Conservation (phyloP, 2,329 filamentous ascomycete species). For the Aspergillus sclerotialis region DNA sequence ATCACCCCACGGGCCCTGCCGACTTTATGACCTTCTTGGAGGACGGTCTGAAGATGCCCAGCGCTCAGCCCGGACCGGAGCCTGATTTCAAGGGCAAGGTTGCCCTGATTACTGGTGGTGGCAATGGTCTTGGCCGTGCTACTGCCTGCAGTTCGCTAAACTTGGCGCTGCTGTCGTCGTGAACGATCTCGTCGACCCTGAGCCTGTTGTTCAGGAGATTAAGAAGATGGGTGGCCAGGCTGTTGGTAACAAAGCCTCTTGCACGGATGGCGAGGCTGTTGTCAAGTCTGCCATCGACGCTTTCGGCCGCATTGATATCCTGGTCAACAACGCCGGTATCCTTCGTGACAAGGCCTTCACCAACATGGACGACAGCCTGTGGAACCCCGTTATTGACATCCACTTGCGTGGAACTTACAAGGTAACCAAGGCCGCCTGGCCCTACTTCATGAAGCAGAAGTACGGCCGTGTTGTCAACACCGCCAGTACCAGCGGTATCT, state of each 20-base stretch:
- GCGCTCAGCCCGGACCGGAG: conserved; percentile 65
- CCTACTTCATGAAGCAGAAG: conserved; percentile 96
- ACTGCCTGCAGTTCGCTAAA: conserved; percentile 81
- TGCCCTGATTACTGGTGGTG: conserved; percentile 78
- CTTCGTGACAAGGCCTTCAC: conserved; percentile 94
- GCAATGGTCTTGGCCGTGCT: conserved; percentile 88
- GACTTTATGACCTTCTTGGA: conserved; percentile 85
- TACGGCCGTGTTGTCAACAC: conserved; percentile 97
- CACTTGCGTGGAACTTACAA: conserved; percentile 95
- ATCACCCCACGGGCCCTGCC: conserved; percentile 75
- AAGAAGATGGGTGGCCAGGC: conserved; percentile 83
- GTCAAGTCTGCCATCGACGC: conserved; percentile 90
- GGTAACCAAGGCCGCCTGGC: conserved; percentile 95
- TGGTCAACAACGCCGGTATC: conserved; percentile 98
- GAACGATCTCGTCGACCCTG: conserved; percentile 91
- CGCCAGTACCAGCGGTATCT: conserved; percentile 93
- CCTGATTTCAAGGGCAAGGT: conserved; percentile 80
- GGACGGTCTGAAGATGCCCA: conserved; percentile 68
- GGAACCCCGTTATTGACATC: conserved; percentile 87
- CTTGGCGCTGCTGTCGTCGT: conserved; percentile 80
- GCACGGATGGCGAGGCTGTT: conserved; percentile 84
- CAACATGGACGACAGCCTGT: conserved; percentile 94
- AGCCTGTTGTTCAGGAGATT: conserved; percentile 86
- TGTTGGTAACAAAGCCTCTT: conserved; percentile 85
- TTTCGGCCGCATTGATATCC: conserved; percentile 86